Conservation (phyloP, 1,284 basidiomycete genomes). For the Sanguinoderma infundibulare region DNA sequence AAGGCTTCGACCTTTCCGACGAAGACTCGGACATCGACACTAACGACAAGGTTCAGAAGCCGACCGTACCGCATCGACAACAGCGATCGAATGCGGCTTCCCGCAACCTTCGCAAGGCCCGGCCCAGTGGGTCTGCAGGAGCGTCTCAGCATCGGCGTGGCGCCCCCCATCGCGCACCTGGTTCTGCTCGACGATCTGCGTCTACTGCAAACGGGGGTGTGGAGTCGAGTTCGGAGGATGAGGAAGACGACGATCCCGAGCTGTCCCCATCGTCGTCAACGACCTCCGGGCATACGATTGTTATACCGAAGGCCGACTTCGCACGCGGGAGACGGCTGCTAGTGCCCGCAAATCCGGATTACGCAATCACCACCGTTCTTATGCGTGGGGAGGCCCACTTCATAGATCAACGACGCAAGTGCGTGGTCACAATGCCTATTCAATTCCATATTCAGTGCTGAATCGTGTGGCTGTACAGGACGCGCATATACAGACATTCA, state of each 20-base stretch:
- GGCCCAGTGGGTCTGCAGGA: not conserved
- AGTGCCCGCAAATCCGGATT: conserved; percentile 36
- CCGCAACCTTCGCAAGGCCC: conserved; percentile 8
- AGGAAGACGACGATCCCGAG: conserved; percentile 5
- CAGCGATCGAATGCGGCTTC: not conserved
- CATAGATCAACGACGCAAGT: conserved; percentile 41
- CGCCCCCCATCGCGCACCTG: conserved; percentile 1
- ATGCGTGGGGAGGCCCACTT: conserved; percentile 58
- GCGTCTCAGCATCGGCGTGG: not conserved
- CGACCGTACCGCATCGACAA: not conserved
- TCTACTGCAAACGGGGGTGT: conserved; percentile 1
- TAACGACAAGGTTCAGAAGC: not conserved
- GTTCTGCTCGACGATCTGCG: conserved; percentile 1
- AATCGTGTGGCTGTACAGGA: conserved; percentile 32
- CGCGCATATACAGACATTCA: conserved; percentile 45
- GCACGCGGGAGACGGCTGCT: conserved; percentile 49
- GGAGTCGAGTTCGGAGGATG: conserved; percentile 12
- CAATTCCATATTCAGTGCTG: conserved; percentile 5
- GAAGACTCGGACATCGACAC: not conserved
- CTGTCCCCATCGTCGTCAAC: not conserved
- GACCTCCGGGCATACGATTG: conserved; percentile 27
- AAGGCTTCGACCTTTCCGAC: conserved; percentile 6
- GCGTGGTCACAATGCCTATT: conserved; percentile 27
- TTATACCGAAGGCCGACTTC: conserved; percentile 44
- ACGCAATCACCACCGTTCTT: conserved; percentile 49